Percentiles rank a stretch among this genome's conserved stretches.
Conservation (phyloP, 352 stramenopile genomes). For the Pythium folliculosum region DNA sequence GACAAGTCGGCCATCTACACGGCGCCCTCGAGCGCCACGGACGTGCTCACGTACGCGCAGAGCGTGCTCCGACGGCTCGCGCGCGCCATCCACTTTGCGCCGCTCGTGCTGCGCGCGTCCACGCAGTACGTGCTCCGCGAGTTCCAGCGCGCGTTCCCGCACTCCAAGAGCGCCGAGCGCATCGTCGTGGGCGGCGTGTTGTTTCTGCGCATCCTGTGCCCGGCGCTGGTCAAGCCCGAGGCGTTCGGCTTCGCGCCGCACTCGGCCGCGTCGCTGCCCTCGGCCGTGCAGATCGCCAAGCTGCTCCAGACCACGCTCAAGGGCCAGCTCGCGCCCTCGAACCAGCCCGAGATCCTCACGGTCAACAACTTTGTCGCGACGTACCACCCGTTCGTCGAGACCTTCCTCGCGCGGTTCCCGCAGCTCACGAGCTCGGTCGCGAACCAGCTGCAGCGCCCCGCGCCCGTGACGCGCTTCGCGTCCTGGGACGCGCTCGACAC, state of each 20-base stretch:
- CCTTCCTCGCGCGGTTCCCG: slow-evolving; percentile 62
- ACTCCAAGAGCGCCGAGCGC: slow-evolving; percentile 53
- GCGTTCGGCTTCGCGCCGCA: slow-evolving; percentile 74
- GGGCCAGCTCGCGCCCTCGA: slow-evolving; percentile 51
- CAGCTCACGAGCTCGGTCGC: slow-evolving; percentile 39
- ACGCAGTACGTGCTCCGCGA: slow-evolving; percentile 73
- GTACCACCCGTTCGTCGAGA: slow-evolving; percentile 64
- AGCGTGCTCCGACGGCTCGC: slow-evolving; percentile 65
- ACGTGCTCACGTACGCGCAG: slow-evolving; percentile 60
- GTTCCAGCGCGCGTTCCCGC: slow-evolving; percentile 70
- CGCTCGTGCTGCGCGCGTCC: slow-evolving; percentile 67
- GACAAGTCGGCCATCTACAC: slow-evolving; percentile 61
- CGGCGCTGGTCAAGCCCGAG: slow-evolving; percentile 81
- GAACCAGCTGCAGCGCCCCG: slow-evolving; percentile 12
- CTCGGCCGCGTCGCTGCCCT: slow-evolving; percentile 46
- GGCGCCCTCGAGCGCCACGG: slow-evolving; percentile 31
- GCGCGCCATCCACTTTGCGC: slow-evolving; percentile 74
- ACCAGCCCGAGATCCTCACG: slow-evolving; percentile 42
- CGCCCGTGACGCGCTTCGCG: slow-evolving; percentile 13
- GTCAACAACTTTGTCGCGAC: slow-evolving; percentile 66
- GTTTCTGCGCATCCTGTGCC: slow-evolving; percentile 76
- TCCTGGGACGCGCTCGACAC: slow-evolving; percentile 28
- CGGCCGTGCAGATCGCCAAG: slow-evolving; percentile 78
- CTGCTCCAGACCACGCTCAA: slow-evolving; percentile 77
- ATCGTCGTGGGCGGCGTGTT: slow-evolving; percentile 80